phyloP scores from a whole-genome alignment of 1,139 yeast species.

The Diutina rugosa region DNA sequence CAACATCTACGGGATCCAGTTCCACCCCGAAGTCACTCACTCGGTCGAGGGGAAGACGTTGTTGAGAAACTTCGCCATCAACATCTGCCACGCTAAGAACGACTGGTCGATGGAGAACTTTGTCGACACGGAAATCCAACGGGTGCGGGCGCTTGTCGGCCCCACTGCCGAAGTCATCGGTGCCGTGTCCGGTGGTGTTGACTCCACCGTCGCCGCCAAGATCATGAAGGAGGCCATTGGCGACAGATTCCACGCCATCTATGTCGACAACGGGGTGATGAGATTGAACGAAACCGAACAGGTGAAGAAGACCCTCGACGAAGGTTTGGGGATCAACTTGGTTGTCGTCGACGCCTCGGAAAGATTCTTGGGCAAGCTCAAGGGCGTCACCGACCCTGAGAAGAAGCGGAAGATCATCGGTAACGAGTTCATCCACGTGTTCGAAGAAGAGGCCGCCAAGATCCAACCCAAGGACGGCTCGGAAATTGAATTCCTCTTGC shows the following conservation, averaged over 20 bases:
- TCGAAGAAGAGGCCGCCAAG: conserved; percentile 90
- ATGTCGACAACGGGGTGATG: conserved; percentile 97
- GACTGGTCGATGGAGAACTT: conserved; percentile 99
- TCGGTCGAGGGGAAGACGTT: conserved; percentile 81
- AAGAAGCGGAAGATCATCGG: conserved; percentile 98
- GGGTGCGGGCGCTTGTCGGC: conserved; percentile 85
- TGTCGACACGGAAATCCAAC: conserved; percentile 87
- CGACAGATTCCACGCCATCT: conserved; percentile 94
- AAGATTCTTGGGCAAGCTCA: conserved; percentile 70
- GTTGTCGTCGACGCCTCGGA: conserved; percentile 93
- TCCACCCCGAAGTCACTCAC: conserved; percentile 99
- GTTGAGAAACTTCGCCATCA: conserved; percentile 84
- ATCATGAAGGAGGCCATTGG: conserved; percentile 98
- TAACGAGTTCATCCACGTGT: conserved; percentile 92
- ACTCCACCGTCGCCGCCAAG: conserved; percentile 98
- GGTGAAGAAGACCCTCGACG: conserved; percentile 81
- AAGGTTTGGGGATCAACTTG: conserved; percentile 87
- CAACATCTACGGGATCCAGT: conserved; percentile 85
- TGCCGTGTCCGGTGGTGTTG: conserved; percentile 99
- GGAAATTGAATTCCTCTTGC: conserved; percentile 85
- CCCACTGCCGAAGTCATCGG: conserved; percentile 98
- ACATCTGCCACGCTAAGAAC: conserved; percentile 73
- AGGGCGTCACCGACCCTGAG: conserved; percentile 97
- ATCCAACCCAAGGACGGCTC: conserved; percentile 84
- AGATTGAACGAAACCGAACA: conserved; percentile 83